Percentiles rank a stretch among this genome's conserved stretches.
Conservation (phyloP, 75 land plant species). For the Gnetum montanum region DNA sequence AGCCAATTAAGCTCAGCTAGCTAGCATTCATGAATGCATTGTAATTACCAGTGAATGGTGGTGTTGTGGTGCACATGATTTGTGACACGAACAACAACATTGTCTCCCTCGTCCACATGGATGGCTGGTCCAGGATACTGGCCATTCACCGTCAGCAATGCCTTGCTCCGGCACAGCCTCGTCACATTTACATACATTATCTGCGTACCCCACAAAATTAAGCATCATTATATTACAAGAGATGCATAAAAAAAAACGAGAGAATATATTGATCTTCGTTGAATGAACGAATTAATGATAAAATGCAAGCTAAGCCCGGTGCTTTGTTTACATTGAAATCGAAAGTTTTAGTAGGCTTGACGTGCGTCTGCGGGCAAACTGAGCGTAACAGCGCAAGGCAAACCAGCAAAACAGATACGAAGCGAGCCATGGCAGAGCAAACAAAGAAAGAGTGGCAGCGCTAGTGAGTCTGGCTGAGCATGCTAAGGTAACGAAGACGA, state of each 20-base stretch:
- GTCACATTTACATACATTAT: conserved; percentile 5
- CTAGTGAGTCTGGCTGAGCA: too few relatives aligned
- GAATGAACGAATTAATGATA: neutral
- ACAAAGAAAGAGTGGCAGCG: too few relatives aligned
- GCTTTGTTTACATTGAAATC: conserved; percentile 4
- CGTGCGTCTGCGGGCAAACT: too few relatives aligned
- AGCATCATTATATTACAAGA: neutral
- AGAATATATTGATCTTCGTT: neutral
- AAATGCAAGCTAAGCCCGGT: neutral
- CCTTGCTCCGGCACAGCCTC: neutral
- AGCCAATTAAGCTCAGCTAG: neutral
- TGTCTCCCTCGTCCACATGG: conserved; percentile 13
- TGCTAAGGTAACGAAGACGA: too few relatives aligned
- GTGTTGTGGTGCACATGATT: conserved; percentile 14
- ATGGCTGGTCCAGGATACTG: conserved; percentile 18
- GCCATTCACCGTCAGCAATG: conserved; percentile 9
- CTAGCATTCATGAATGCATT: neutral
- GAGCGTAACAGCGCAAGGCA: too few relatives aligned
- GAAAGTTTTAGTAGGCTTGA: neutral
- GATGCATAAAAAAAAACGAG: neutral
- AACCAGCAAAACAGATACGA: too few relatives aligned
- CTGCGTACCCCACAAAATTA: neutral
- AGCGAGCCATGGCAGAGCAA: too few relatives aligned
- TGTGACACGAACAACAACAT: conserved; percentile 11
- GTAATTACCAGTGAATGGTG: conserved; percentile 18